Evolutionary conservation across 2,329 filamentous ascomycete species (phyloP).

Genomic region (Alternaria arborescens): DNA sequence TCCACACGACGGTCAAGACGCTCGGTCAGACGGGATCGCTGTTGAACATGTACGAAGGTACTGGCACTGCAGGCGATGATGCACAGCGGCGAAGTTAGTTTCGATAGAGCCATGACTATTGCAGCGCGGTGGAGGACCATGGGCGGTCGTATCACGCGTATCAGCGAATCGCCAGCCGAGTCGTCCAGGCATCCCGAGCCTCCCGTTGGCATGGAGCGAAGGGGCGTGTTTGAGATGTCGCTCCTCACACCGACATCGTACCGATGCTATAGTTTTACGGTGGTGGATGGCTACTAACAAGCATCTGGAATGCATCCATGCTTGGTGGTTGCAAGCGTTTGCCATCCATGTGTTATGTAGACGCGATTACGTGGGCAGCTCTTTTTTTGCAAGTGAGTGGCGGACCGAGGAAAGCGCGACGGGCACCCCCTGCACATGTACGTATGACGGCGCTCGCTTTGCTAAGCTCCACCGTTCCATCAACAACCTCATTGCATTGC

Average conservation of each 20-base stretch:
- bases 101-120: slow-evolving; percentile 24
- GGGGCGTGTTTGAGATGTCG: slow-evolving; percentile 26
- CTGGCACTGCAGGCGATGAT: slow-evolving; percentile 24
- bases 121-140: slow-evolving; percentile 13
- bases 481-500: slow-evolving; percentile 22
- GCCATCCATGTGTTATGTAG: slow-evolving; percentile 14
- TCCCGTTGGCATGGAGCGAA: slow-evolving; percentile 20
- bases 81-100: slow-evolving; percentile 17
- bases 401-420: slow-evolving; percentile 16
- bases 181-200: slow-evolving; percentile 17
- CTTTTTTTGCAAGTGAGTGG: slow-evolving; percentile 7
- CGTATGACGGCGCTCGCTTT: slow-evolving; percentile 19
- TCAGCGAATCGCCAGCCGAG: slow-evolving; percentile 13
- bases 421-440: slow-evolving; percentile 16
- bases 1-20: slow-evolving; percentile 35
- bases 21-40: slow-evolving; percentile 26
- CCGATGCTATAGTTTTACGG: slow-evolving; percentile 11
- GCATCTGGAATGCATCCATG: slow-evolving; percentile 12
- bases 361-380: slow-evolving; percentile 28
- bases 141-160: slow-evolving; percentile 14
- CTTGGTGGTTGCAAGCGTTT: slow-evolving; percentile 8
- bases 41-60: slow-evolving; percentile 6
- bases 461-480: slow-evolving; percentile 22
- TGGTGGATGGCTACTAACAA: slow-evolving; percentile 23
- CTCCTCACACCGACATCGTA: slow-evolving; percentile 19